These are phyloP conservation scores for Dunaliella primolecta DNA, from an alignment of 139 green algal genomes.

Conservation along the genomic window DNA sequence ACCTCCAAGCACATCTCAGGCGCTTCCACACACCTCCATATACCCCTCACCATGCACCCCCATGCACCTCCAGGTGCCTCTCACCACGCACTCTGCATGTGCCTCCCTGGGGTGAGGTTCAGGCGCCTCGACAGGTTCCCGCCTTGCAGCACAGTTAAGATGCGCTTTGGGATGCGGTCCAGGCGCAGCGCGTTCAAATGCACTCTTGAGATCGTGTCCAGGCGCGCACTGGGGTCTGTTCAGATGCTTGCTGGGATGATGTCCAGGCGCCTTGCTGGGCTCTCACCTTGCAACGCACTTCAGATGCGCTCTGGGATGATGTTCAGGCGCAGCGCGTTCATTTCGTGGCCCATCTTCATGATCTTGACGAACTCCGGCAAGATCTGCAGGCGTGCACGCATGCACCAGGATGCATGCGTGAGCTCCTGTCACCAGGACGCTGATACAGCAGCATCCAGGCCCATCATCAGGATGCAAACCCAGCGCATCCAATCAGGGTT, in stretches of 20 bases:
- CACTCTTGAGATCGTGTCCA: background rate
- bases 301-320: slow-evolving; percentile 27
- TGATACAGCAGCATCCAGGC: background rate
- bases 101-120: no score
- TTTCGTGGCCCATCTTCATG: slow-evolving; percentile 6
- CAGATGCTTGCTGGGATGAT: background rate
- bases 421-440: background rate
- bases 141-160: no score
- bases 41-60: no score
- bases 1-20: no score
- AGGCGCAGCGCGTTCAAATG: background rate
- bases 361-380: slow-evolving; percentile 40
- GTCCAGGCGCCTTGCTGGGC: no score
- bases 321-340: slow-evolving; percentile 20
- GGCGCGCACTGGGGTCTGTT: background rate
- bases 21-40: no score
- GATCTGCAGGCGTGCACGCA: background rate
- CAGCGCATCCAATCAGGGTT: background rate
- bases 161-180: no score
- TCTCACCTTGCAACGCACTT: no score
- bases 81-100: no score
- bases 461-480: background rate
- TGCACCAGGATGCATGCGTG: background rate
- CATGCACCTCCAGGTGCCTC: no score
- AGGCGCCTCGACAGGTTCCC: no score